Conservation (phyloP, 2,329 filamentous ascomycete species). For the Ophiocordyceps australis region DNA sequence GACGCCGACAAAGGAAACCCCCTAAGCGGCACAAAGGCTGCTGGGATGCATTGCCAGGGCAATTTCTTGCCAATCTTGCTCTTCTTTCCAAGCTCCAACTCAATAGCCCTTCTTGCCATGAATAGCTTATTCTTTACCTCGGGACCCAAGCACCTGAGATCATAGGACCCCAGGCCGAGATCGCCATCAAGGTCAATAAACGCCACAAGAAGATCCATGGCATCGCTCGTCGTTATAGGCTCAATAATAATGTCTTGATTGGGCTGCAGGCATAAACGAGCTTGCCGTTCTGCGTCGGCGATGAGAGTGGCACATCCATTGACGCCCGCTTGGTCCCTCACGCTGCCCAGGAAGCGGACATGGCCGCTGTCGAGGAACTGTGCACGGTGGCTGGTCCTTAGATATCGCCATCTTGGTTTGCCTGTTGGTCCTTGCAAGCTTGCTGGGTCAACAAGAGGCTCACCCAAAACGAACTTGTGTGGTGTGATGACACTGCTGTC, state of each 20-base stretch:
- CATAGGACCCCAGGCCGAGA: conserved; percentile 16
- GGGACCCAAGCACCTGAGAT: conserved; percentile 17
- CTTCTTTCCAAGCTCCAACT: conserved; percentile 18
- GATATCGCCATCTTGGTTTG: conserved; percentile 15
- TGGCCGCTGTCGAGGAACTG: conserved; percentile 28
- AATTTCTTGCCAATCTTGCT: conserved; percentile 6
- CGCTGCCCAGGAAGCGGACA: conserved; percentile 26
- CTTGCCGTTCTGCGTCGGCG: conserved; percentile 24
- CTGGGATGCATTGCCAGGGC: conserved; percentile 23
- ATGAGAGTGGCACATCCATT: conserved; percentile 20
- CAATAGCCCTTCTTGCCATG: conserved; percentile 23
- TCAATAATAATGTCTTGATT: conserved; percentile 30
- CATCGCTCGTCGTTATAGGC: conserved; percentile 23
- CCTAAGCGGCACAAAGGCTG: conserved; percentile 27
- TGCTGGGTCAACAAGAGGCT: conserved; percentile 9
- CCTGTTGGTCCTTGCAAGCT: conserved; percentile 5
- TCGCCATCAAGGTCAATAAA: conserved; percentile 29
- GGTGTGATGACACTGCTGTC: conserved; percentile 25
- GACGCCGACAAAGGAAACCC: conserved; percentile 28
- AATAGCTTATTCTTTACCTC: conserved; percentile 23
- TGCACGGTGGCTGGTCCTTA: conserved; percentile 32
- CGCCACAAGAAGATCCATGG: conserved; percentile 22
- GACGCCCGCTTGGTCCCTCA: conserved; percentile 20
- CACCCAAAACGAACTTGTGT: conserved; percentile 14
- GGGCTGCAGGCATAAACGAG: conserved; percentile 26